A percentile compares a stretch with the other conserved stretches of the same genome.
Conservation (phyloP, 129 eudicot species). For the Flaveria linearis region DNA sequence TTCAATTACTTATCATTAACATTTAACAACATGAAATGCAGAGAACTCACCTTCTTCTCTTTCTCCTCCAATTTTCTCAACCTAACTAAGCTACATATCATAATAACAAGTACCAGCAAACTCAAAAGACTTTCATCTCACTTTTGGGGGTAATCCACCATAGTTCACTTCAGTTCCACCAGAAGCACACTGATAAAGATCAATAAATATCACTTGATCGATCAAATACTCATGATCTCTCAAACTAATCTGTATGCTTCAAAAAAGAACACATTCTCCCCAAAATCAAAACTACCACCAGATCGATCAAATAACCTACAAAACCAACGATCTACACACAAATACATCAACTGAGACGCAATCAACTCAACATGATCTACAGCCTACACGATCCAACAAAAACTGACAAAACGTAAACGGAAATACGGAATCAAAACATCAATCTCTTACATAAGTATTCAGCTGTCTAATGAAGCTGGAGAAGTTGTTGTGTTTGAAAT, state of each 20-base stretch:
- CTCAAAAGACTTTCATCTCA: not conserved
- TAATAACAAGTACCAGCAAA: conserved; percentile 10
- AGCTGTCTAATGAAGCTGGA: conserved; percentile 88
- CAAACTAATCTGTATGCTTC: too few species aligned
- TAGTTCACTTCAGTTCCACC: not conserved
- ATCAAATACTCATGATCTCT: conserved; percentile 10
- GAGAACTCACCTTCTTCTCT: not conserved
- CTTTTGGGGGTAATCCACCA: not conserved
- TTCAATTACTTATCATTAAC: not conserved
- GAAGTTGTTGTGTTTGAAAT: conserved; percentile 77
- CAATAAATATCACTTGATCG: not conserved
- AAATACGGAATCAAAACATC: conserved; percentile 4
- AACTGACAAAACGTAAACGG: conserved; percentile 3
- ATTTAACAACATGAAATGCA: not conserved
- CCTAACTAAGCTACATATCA: conserved; percentile 16
- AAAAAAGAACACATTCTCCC: too few species aligned
- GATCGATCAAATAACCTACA: too few species aligned
- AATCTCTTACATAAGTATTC: conserved; percentile 62
- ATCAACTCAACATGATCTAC: conserved; percentile 3
- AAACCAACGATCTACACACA: too few species aligned
- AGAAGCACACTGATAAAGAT: not conserved
- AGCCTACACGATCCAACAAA: not conserved
- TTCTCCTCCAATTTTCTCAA: not conserved
- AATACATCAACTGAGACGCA: not conserved
- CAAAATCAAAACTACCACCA: too few species aligned